Base-by-base conservation (phyloP, 1,284 basidiomycete species). In the Termitomyces sp. region DNA sequence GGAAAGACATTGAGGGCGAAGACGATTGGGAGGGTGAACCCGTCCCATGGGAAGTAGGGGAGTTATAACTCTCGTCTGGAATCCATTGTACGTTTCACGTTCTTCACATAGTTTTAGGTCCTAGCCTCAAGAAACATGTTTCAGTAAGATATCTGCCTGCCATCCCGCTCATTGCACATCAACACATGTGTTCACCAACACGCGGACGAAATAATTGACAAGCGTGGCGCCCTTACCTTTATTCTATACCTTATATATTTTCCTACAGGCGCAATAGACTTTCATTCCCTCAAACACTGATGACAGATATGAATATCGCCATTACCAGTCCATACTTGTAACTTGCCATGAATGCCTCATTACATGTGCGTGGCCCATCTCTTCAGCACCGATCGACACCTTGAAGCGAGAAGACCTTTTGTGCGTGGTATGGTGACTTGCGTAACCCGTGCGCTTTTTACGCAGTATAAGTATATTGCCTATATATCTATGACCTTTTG, bases 1-100 rank as follows among this genome's bases (percentile, higher is more conserved):
- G 55, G 54, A 63, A 56, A 48, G 67, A 71, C 42, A 70, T 64
- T 39, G 82, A 81, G 53, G 77, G 70, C 5, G 85, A 86, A 64
- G 87, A 88, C 46, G 88, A 90, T 59, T 90, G 88, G 88, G 88
- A 90, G 68, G 83, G 84, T 26, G 88, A 90, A 67, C 84, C 86
- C 38, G 77, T 89, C 39, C 84, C 88, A 57, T 90, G 88, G 88
- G 86, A 86, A 68, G 76, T 80, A 15, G 88, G 82, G 47, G 88
- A 90, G 65, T 64, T 90, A 65, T 89, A 58, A 55, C 28, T 8
- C 49, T 56, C 40, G 44, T 50, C 44, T 5, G 41, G 26, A 30
- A 33, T 34, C 9, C 38, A 53, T 48, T 48, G 57, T 60, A 50
- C 53, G 55, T 59, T 53, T 43, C 50, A 47, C 28, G 26, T 39